Evolutionary conservation across 768 basidiomycete species (phyloP).

Genomic region (Panus rudis): DNA sequence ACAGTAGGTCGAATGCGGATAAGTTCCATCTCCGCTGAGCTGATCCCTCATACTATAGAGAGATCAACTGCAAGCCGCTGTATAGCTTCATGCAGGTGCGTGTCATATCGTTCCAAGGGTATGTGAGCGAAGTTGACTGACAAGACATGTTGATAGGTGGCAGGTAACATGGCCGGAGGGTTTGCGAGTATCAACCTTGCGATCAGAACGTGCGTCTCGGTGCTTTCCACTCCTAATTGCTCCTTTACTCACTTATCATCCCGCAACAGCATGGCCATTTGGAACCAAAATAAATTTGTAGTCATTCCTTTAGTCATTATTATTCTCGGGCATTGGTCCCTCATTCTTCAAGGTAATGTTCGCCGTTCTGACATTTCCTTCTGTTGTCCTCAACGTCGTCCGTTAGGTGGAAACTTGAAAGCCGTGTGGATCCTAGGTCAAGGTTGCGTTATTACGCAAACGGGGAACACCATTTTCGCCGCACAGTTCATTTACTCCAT

Average conservation of each 20-base stretch:
- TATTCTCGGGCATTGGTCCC: slow-evolving; percentile 66
- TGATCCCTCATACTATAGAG: too few relatives aligned
- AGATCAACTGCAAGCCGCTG: slow-evolving; percentile 54
- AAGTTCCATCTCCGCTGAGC: too few relatives aligned
- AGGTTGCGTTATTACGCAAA: slow-evolving; percentile 53
- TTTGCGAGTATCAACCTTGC: slow-evolving; percentile 67
- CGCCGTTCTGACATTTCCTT: background rate
- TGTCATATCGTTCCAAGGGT: too few relatives aligned
- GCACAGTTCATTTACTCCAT: slow-evolving; percentile 64
- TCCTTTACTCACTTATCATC: too few relatives aligned
- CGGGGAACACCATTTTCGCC: slow-evolving; percentile 53
- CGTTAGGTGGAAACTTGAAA: slow-evolving; percentile 48
- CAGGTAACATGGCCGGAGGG: too few relatives aligned
- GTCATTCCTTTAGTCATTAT: slow-evolving; percentile 43
- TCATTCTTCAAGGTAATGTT: slow-evolving; percentile 53
- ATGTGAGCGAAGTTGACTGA: too few relatives aligned
- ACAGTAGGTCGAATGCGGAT: too few relatives aligned
- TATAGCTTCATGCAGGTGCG: slow-evolving; percentile 60
- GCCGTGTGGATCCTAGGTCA: slow-evolving; percentile 41
- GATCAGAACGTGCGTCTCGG: slow-evolving; percentile 52
- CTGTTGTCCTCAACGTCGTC: background rate
- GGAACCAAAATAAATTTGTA: slow-evolving; percentile 52
- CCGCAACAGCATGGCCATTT: slow-evolving; percentile 70
- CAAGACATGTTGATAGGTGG: too few relatives aligned
- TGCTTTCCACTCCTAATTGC: too few relatives aligned